These are phyloP conservation scores for Nicotiana knightiana DNA, from an alignment of 257 asterid species.

Conservation along the genomic window DNA sequence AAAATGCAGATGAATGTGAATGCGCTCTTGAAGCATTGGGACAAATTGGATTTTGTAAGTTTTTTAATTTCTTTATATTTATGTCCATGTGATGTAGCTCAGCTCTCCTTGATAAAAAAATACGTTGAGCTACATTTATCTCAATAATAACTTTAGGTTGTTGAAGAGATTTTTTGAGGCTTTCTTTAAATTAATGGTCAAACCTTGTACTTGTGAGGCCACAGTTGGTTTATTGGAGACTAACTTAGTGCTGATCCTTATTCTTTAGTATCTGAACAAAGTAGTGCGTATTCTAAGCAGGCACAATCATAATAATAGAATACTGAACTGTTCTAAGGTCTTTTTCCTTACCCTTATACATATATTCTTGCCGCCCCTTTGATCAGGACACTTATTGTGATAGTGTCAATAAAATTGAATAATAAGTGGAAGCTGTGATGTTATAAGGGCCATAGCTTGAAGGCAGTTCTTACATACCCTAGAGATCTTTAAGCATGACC, in stretches of 20 bases:
- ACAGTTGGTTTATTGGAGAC: not conserved
- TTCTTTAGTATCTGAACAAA: not conserved
- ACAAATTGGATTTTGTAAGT: conserved; percentile 87
- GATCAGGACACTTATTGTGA: not conserved
- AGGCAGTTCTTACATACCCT: no score
- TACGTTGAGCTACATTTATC: not conserved
- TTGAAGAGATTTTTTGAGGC: not conserved
- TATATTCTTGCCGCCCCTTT: not conserved
- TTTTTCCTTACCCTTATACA: not conserved
- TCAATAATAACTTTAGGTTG: not conserved
- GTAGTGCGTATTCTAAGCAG: not conserved
- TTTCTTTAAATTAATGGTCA: not conserved
- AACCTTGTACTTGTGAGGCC: not conserved
- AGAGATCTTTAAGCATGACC: no score
- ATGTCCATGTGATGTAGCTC: not conserved
- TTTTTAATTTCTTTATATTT: conserved; percentile 13
- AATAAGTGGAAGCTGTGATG: not conserved
- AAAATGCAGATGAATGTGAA: conserved; percentile 83
- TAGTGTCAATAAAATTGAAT: not conserved
- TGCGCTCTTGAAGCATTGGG: conserved; percentile 95
- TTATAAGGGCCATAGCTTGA: no score
- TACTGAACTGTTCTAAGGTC: not conserved
- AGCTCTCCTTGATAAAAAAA: not conserved
- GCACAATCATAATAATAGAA: not conserved
- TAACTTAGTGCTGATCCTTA: not conserved